phyloP scores from a whole-genome alignment of 345 rosid species.

The Raphanus sativus region DNA sequence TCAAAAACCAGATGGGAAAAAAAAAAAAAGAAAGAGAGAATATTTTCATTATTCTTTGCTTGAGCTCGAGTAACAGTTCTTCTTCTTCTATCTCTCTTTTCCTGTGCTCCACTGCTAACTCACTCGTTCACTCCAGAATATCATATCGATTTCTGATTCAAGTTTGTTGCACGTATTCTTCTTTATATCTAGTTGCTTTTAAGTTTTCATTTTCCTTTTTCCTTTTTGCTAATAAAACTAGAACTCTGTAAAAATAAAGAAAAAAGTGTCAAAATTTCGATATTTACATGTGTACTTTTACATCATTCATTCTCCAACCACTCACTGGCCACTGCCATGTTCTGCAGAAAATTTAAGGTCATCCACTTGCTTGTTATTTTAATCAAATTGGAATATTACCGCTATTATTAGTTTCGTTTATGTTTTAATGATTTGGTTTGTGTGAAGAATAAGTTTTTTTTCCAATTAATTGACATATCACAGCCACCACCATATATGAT shows the following conservation, averaged over 20 bases:
- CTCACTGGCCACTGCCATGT: conserved; percentile 25
- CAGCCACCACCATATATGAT: conserved; percentile 17
- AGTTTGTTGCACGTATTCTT: conserved; percentile 22
- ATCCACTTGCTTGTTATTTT: neutral
- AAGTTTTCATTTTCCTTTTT: neutral
- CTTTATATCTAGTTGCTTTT: neutral
- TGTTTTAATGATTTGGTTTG: neutral
- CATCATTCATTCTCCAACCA: conserved; percentile 18
- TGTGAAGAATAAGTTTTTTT: conserved; percentile 2
- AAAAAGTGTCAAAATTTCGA: neutral
- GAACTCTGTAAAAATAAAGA: neutral
- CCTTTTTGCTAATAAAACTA: neutral
- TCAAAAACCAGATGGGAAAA: no score
- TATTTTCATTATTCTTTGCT: conserved; percentile 37
- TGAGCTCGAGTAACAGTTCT: conserved; percentile 19
- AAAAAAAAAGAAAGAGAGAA: conserved; percentile 3
- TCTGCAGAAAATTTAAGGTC: conserved; percentile 21
- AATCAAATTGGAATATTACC: conserved; percentile 2
- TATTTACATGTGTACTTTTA: conserved; percentile 16
- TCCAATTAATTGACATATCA: conserved; percentile 5
- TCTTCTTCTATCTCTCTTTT: conserved; percentile 3
- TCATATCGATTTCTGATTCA: conserved; percentile 21
- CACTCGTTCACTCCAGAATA: conserved; percentile 10
- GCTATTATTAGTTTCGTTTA: neutral
- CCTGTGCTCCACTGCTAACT: conserved; percentile 9